Evolutionary conservation across 495 filamentous ascomycete species (phyloP).

Genomic region (Xylaria bambusicola): DNA sequence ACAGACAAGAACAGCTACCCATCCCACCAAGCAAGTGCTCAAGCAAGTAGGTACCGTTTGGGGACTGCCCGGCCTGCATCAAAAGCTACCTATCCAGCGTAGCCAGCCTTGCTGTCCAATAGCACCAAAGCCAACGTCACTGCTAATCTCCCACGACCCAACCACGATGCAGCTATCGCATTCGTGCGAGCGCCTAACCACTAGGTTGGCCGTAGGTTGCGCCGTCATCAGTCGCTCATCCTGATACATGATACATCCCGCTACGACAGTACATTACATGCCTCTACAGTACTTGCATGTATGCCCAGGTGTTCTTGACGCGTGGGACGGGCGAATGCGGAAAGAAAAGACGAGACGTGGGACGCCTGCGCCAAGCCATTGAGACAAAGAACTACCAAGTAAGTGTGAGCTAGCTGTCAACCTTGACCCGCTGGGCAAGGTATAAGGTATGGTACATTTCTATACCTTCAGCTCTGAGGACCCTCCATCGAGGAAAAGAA

Average conservation of each 20-base stretch:
- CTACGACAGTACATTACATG: no score
- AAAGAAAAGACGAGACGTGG: not conserved
- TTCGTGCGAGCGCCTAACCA: not conserved
- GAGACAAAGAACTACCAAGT: not conserved
- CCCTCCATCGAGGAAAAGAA: conserved; percentile 7
- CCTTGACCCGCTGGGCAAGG: not conserved
- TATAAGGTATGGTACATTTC: no score
- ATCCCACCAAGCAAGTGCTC: no score
- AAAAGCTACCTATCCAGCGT: conserved; percentile 2
- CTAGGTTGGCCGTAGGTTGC: conserved; percentile 24
- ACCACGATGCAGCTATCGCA: conserved; percentile 21
- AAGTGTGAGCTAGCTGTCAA: no score
- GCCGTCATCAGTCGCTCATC: conserved; percentile 13
- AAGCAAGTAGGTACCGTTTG: no score
- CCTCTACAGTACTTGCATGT: no score
- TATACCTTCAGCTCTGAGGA: no score
- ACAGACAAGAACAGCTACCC: no score
- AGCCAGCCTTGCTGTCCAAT: conserved; percentile 18
- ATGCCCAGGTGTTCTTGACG: not conserved
- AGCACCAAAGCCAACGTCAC: conserved; percentile 23
- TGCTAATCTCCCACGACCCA: conserved; percentile 34
- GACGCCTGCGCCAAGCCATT: not conserved
- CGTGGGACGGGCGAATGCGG: conserved; percentile 14
- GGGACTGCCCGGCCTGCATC: conserved; percentile 17
- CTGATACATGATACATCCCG: no score